Base-by-base conservation (phyloP, 768 basidiomycete species). In the Kwoniella sp. region DNA sequence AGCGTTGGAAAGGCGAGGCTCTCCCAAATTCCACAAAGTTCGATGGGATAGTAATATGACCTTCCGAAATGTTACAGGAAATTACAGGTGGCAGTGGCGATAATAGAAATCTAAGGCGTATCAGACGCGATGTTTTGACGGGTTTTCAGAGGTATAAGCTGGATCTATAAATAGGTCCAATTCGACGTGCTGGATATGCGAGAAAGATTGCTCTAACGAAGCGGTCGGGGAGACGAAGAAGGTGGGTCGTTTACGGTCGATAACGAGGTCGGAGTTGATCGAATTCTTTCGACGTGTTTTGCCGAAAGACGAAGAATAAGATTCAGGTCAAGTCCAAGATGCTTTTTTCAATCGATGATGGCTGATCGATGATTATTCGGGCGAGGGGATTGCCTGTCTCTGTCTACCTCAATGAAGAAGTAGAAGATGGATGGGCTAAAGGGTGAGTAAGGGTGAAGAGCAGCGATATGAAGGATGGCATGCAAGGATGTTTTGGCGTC, bases 331-430 rank as follows among this genome's bases (percentile, higher is more conserved):
- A 34, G 34, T 34, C 34, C 9, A 45, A 41, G 30, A 48, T 23
- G n/a, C 34, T 30, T 52, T 25, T 52, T 60, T 22, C n/a, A 30
- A 22, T 51, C 48, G 8, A 60, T 60, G 58, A 38, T 60, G 50
- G 15, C 11, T 45, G 5, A 37, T 37, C 34, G 34, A 37, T 37
- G 34, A 13, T 5, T 13, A 13, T 5, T 13, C 34, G 25, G 23
- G 22, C 38, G 34, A 8, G n/a, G 15, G 23, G 58, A 59, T 37
- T 45, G 50, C 30, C 48, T 52, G 37, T 63, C 31, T 45, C 13
- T 64, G 8, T 64, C 63, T 53, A 56, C 63, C 51, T 47, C 63
- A 55, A 45, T 58, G 13, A 64, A 64, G 63, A 57, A 64, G 63
- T 62, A 62, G 53, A 55, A 64, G 55, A 51, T 51, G 55, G 63